Conservation (phyloP, 495 filamentous ascomycete species). For the Poronia punctata region DNA sequence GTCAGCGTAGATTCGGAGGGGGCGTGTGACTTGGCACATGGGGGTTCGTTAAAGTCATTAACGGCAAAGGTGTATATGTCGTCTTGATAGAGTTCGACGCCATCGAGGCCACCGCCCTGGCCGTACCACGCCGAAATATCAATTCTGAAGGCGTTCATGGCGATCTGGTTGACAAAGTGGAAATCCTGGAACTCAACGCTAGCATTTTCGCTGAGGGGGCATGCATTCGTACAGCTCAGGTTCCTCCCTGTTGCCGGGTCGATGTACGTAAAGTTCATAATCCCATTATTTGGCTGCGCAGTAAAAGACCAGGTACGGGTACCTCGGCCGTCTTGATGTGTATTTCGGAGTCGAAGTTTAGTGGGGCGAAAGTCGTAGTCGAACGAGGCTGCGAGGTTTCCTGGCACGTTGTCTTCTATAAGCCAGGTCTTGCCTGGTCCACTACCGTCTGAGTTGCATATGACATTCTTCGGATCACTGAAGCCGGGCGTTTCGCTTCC, state of each 20-base stretch:
- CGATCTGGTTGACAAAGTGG: constrained; percentile 75
- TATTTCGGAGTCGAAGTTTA: constrained; percentile 85
- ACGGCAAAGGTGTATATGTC: constrained; percentile 81
- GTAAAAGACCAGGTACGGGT: constrained; percentile 81
- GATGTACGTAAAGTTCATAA: constrained; percentile 92
- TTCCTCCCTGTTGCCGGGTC: constrained; percentile 62
- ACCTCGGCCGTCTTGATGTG: constrained; percentile 74
- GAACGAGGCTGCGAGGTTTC: constrained; percentile 80
- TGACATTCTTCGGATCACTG: constrained; percentile 71
- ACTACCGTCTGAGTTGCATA: constrained; percentile 68
- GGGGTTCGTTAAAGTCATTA: constrained; percentile 79
- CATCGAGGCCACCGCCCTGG: constrained; percentile 74
- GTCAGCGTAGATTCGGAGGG: constrained; percentile 58
- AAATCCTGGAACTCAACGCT: constrained; percentile 76
- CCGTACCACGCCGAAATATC: constrained; percentile 86
- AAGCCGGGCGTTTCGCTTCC: constrained; percentile 57
- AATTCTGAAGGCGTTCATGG: constrained; percentile 82
- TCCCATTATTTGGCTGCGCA: constrained; percentile 75
- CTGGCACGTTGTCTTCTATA: constrained; percentile 68
- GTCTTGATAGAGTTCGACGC: constrained; percentile 85
- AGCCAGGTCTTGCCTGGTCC: constrained; percentile 76
- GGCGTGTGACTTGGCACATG: constrained; percentile 59
- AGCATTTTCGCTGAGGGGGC: constrained; percentile 65
- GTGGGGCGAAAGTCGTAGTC: constrained; percentile 75
- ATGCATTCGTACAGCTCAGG: constrained; percentile 65